A percentile compares a stretch with the other conserved stretches of the same genome.
Conservation (phyloP, 371 early-diverging fungal genomes). For the Mortierella sp. region DNA sequence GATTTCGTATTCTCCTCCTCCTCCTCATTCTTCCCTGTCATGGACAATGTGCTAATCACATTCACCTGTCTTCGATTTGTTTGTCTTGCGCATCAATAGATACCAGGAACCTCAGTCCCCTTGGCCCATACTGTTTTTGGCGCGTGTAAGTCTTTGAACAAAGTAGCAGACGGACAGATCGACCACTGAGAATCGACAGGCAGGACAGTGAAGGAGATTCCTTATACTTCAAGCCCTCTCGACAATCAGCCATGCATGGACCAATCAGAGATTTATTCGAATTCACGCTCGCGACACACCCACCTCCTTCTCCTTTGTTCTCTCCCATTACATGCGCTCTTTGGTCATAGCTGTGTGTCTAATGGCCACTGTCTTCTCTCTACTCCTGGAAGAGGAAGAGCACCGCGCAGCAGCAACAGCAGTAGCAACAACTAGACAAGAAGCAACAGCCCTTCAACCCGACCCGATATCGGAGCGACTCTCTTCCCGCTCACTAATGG, state of each 20-base stretch:
- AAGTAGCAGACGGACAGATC: neutral
- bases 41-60: neutral
- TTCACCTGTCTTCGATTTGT: neutral
- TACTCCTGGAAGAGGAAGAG: too few relatives aligned
- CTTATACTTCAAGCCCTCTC: too few relatives aligned
- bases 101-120: slow-evolving; percentile 46
- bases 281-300: too few relatives aligned
- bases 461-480: neutral
- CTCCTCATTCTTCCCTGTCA: neutral
- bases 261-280: too few relatives aligned
- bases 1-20: neutral
- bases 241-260: too few relatives aligned
- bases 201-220: too few relatives aligned
- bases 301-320: too few relatives aligned
- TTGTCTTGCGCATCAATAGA: slow-evolving; percentile 9
- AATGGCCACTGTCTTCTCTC: too few relatives aligned
- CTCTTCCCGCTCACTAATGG: neutral
- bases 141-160: slow-evolving; percentile 29
- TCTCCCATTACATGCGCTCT: too few relatives aligned
- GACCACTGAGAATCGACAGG: neutral
- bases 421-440: too few relatives aligned
- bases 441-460: neutral
- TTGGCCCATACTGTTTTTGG: slow-evolving; percentile 45
- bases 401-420: too few relatives aligned
- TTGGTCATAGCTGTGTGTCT: too few relatives aligned